Evolutionary conservation across 352 stramenopile species (phyloP), one percentile per base, ranked within the genome.

Genomic region (Phytophthora vignae): DNA sequence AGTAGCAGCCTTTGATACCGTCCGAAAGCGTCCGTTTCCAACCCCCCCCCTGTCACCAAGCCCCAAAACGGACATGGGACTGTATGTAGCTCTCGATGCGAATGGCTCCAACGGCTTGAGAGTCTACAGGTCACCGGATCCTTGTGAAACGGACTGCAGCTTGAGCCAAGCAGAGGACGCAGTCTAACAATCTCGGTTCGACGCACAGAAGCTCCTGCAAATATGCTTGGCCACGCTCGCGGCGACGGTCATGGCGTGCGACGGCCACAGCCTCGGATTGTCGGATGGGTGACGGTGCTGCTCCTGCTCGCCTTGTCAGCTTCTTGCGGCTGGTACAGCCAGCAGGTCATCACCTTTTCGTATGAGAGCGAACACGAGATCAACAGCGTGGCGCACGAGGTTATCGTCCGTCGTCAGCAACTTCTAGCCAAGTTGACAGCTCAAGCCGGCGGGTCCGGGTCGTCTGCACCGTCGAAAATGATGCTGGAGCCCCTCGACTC

Each of bases 301-400:
- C 38, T 67, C 1, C 65, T 77, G 3, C 46, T 77, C 17, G 48
- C 50, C 19, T 17, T 73, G 14, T 70, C 70, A 36, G 70, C 59
- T 29, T 71, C 55, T 17, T 77, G 70, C 15, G 70, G 70, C 2
- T 77, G 60, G 60, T 77, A 77, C 55, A 77, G 65, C 25, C 70
- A 77, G 40, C 64, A 67, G 19, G 46, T 54, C 44, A 53, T 67
- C 59, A 67, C 17, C 3, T 62, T 67, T 38, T 69, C 65, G 19
- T 53, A 68, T 38, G 50, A 67, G 42, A 33, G 56, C 12, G 53
- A 64, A 40, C 53, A 25, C 31, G 60, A 64, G 48, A 40, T 54
- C 53, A 67, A 58, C 14, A 73, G 55, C 10, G 69, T 65, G 57
- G 68, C 53, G 5, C 69, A 73, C 22, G 64, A 76, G 29, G 58